Conservation (phyloP, 129 eudicot species). For the Tanacetum coccineum region DNA sequence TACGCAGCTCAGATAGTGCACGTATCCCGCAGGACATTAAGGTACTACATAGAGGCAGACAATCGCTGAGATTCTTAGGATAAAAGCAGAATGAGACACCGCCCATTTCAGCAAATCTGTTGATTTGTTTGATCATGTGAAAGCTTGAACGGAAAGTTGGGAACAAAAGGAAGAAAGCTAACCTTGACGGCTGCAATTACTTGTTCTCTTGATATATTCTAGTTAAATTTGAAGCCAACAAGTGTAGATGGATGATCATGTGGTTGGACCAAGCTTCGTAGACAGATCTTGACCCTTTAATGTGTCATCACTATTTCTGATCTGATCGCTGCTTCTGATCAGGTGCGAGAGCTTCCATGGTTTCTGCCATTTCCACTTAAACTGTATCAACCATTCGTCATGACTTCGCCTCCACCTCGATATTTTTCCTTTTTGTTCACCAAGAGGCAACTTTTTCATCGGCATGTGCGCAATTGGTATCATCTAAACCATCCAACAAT, state of each 20-base stretch:
- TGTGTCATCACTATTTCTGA: constrained; percentile 35
- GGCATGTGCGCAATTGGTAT: constrained; percentile 62
- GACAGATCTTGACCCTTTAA: constrained; percentile 35
- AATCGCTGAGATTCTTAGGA: no score
- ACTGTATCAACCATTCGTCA: constrained; percentile 79
- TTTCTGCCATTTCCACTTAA: constrained; percentile 96
- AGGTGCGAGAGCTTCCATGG: constrained; percentile 76
- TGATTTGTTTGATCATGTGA: constrained; percentile 12
- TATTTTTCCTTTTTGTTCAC: constrained; percentile 61
- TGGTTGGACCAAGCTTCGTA: constrained; percentile 23
- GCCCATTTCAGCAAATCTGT: background rate
- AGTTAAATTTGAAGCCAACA: constrained; percentile 15
- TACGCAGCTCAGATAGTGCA: no score
- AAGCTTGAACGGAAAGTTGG: background rate
- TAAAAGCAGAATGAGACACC: no score
- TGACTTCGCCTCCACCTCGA: constrained; percentile 83
- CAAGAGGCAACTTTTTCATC: constrained; percentile 55
- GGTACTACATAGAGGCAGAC: no score
- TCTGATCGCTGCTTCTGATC: constrained; percentile 39
- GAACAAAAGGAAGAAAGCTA: constrained; percentile 15
- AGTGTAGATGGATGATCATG: constrained; percentile 27
- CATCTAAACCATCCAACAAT: constrained; percentile 47
- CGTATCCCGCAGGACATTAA: no score
- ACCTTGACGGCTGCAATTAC: constrained; percentile 24
- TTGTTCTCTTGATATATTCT: constrained; percentile 8